Evolutionary conservation across 2,329 filamentous ascomycete species (phyloP), one percentile per base, ranked within the genome.

Genomic region (Blumeriella jaapii): DNA sequence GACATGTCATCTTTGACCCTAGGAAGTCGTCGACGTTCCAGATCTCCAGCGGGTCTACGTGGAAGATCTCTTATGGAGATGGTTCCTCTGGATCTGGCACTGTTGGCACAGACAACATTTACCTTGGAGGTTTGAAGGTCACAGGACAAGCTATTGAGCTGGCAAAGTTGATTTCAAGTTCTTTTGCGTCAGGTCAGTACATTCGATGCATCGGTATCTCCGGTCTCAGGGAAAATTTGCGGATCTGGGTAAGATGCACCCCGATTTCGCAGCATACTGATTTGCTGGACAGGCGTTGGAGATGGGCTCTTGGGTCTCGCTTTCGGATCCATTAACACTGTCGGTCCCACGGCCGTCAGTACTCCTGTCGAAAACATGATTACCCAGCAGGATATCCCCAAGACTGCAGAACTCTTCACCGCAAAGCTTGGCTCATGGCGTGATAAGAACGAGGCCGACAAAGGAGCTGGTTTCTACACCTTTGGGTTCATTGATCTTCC

Each of bases 331-430:
- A 76, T 80, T 61, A 81, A 79, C 58, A 78, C 73, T 0, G 69
- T 80, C 33, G 54, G 60, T 34, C 63, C 73, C 0, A 60, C 59
- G 4, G 60, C 65, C 0, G 71, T 76, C 38, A 57, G 60, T 11
- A 82, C 78, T 0, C 76, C 76, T 0, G 69, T 82, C 9, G 74
- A 78, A 49, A 82, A 79, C 59, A 76, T 82, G 72, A 76, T 80
- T 39, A 60, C 52, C 41, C 64, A 75, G 48, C 39, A 60, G 1
- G 65, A 71, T 39, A 73, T 77, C 38, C 59, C 63, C 1, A 49
- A 61, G 12, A 52, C 53, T 2, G 50, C 61, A 7, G 61, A 69
- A 45, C 61, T 78, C 3, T 78, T 77, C 57, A 77, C 73, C 0
- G 68, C 61, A 17, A 70, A 73, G 30, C 59, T 78, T 16, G 68